Base-by-base conservation (phyloP, 2,329 filamentous ascomycete genomes). In the Rhinocladiella similis region DNA sequence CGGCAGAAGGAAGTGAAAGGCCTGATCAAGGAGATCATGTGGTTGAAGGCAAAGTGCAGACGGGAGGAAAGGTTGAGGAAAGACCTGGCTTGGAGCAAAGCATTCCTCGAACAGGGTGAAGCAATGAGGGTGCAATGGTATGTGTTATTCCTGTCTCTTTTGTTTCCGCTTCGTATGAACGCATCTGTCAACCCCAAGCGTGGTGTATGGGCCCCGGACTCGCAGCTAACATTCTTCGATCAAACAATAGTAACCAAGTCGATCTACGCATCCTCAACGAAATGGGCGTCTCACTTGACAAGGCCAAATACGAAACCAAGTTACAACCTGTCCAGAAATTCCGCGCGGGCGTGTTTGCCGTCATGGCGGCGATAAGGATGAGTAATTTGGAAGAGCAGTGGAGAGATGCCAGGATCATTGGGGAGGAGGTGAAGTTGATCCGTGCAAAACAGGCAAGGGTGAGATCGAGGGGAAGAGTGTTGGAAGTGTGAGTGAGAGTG, bases 1-100 rank as follows among this genome's bases (percentile, higher is more conserved):
- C 67, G 78, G 69, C 78, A 81, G 48, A 85, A 87, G 45, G 85
- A 91, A 66, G 84, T 97, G 51, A 84, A 86, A 64, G 93, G 93
- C 16, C 80, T 97, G 69, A 83, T 85, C 51, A 89, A 94, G 75
- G 92, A 97, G 74, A 93, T 97, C 70, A 84, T 91, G 67, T 97
- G 90, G 85, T 84, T 97, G 71, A 85, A 91, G 66, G 90, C 90
- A 1, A 85, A 88, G 50, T 89, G 89, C 76, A 82, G 84, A 69
- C 83, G 94, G 29, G 93, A 97, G 73, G 85, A 90, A 65, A 84
- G 83, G 49, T 87, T 97, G 74, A 83, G 94, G 41, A 81, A 83
- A 61, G 90, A 92, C 67, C 83, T 93, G 29, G 89, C 89, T 7
- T 96, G 88, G 75, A 90, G 90, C 62, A 99, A 99, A 80, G 85